phyloP scores from a whole-genome alignment of 371 early-diverging fungal species.

The Rhizomucor pusillus region DNA sequence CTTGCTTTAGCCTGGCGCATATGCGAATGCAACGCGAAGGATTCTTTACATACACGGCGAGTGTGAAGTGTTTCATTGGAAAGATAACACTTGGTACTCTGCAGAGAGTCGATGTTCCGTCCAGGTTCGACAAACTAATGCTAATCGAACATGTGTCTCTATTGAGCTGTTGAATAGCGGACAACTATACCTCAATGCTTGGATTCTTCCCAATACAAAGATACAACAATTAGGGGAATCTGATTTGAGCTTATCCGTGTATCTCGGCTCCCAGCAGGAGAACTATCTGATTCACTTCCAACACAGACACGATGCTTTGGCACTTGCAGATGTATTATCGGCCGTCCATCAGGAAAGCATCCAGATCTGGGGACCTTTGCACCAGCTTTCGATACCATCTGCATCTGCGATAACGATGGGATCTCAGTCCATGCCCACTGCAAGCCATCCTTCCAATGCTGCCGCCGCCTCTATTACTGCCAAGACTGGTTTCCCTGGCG shows the following conservation, averaged over 20 bases:
- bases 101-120: conserved; percentile 35
- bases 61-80: conserved; percentile 50
- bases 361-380: not conserved
- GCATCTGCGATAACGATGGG: not conserved
- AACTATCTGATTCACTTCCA: conserved; percentile 44
- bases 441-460: not conserved
- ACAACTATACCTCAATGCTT: conserved; percentile 44
- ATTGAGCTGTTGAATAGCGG: conserved; percentile 29
- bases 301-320: conserved; percentile 30
- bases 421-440: not conserved
- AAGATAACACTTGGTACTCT: conserved; percentile 43
- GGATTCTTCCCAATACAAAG: conserved; percentile 37
- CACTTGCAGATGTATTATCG: conserved; percentile 19
- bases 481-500: conserved; percentile 1
- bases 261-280: conserved; percentile 33
- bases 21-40: conserved; percentile 25
- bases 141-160: conserved; percentile 34
- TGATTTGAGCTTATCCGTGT: conserved; percentile 37
- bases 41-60: conserved; percentile 30
- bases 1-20: conserved; percentile 9
- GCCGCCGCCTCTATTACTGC: conserved; percentile 4
- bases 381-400: not conserved
- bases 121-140: conserved; percentile 32
- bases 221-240: conserved; percentile 33
- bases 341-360: conserved; percentile 20